phyloP scores from a whole-genome alignment of 768 basidiomycete species.

The Panus rudis region DNA sequence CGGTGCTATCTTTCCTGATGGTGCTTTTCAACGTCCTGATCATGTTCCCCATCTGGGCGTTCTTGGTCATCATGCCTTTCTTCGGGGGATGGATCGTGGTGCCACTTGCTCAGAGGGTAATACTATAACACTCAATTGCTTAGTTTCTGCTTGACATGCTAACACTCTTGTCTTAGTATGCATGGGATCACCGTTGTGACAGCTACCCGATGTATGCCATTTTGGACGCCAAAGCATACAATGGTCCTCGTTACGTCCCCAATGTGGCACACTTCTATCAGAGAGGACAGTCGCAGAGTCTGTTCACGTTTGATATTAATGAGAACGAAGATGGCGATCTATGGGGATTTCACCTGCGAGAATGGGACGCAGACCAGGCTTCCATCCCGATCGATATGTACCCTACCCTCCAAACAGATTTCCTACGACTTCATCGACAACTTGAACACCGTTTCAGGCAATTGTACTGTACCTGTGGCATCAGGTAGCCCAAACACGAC shows the following conservation, averaged over 20 bases:
- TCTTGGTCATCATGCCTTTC: conserved; percentile 9
- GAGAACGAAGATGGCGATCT: conserved; percentile 6
- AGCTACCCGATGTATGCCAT: conserved; percentile 12
- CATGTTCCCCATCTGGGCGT: conserved; percentile 1
- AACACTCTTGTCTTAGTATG: not conserved
- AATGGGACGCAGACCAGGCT: conserved; percentile 5
- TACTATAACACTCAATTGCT: not conserved
- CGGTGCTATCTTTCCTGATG: not conserved
- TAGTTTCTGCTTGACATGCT: not conserved
- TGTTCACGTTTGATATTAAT: conserved; percentile 10
- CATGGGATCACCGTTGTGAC: conserved; percentile 13
- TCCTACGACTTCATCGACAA: conserved; percentile 9
- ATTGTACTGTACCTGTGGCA: conserved; percentile 7
- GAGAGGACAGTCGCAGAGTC: not conserved
- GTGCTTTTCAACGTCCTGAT: conserved; percentile 3
- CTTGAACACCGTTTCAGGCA: conserved; percentile 6
- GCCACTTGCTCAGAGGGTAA: conserved; percentile 8
- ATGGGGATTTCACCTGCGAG: conserved; percentile 9
- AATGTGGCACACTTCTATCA: conserved; percentile 13
- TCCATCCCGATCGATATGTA: conserved; percentile 7
- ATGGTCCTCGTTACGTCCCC: conserved; percentile 6
- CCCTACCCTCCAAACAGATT: conserved; percentile 8
- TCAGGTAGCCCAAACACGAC: not conserved
- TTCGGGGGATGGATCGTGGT: conserved; percentile 11
- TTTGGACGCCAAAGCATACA: conserved; percentile 8